Base-by-base conservation (phyloP, 2,329 filamentous ascomycete species). In the Exophiala bonariae region DNA sequence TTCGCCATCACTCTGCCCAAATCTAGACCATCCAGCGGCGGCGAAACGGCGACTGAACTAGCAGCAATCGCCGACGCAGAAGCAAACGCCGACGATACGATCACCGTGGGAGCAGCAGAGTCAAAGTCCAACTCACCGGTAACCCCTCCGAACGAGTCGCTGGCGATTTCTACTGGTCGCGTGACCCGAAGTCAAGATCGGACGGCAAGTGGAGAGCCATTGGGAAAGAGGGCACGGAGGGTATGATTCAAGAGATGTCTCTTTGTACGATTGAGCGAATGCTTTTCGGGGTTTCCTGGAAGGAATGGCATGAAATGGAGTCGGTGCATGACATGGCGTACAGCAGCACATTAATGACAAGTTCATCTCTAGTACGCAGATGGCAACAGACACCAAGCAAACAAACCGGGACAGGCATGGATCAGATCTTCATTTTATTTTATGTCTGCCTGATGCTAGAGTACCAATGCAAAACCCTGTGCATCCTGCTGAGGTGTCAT, bases 1-100 rank as follows among this genome's bases (percentile, higher is more conserved):
- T 46, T 54, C 20, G 50, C 52, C 11, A 51, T 54, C 41, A 51
- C 34, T n/a, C 17, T 51, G 31, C 52, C 44, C 8, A n/a, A 31
- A 14, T 6, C 18, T 10, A 19, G 9, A 4, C 19, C 34, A n/a
- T 8, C 8, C 34, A 10, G 9, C 16, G 34, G 16, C 17, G 34
- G 9, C 34, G 18, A 39, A 26, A 26, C 10, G 20, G 19, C n/a
- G 19, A 22, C 20, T 39, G 7, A 39, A 18, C n/a, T n/a, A n/a
- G n/a, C n/a, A n/a, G n/a, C n/a, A n/a, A n/a, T n/a, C n/a, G n/a
- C n/a, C n/a, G n/a, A n/a, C n/a, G n/a, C n/a, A n/a, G n/a, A n/a
- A n/a, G n/a, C n/a, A n/a, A n/a, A n/a, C n/a, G n/a, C n/a, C n/a
- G n/a, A n/a, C n/a, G n/a, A n/a, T n/a, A n/a, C n/a, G n/a, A n/a